These are phyloP conservation scores for Neobulgaria alba DNA, from an alignment of 2,329 filamentous ascomycete genomes.

Conservation along the genomic window DNA sequence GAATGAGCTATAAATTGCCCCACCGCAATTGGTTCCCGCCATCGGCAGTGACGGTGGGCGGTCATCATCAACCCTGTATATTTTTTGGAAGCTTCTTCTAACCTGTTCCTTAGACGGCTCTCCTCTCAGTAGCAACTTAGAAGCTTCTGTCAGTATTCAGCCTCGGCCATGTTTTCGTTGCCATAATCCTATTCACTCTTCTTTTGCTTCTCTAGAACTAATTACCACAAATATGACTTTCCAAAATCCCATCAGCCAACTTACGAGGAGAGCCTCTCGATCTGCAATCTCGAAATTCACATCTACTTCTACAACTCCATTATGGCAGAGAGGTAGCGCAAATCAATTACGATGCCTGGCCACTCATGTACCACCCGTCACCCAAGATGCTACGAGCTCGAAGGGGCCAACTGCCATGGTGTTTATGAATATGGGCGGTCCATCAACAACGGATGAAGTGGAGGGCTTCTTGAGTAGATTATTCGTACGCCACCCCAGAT, in stretches of 20 bases:
- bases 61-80: too few species aligned
- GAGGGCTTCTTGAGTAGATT: conserved; percentile 81
- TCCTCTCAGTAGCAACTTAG: too few species aligned
- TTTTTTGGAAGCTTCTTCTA: too few species aligned
- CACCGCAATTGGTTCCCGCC: too few species aligned
- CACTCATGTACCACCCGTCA: conserved; percentile 65
- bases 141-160: too few species aligned
- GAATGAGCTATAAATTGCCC: too few species aligned
- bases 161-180: too few species aligned
- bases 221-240: conserved; percentile 32
- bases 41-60: too few species aligned
- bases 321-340: conserved; percentile 29
- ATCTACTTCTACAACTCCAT: conserved; percentile 26
- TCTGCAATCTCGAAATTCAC: conserved; percentile 22
- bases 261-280: conserved; percentile 25
- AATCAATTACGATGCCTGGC: conserved; percentile 41
- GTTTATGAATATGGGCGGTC: conserved; percentile 98
- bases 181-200: conserved; percentile 5
- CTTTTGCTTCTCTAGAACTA: neutral
- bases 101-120: too few species aligned
- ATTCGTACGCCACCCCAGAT: conserved; percentile 56
- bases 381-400: conserved; percentile 60
- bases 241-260: conserved; percentile 28
- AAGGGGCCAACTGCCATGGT: conserved; percentile 94
- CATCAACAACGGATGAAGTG: conserved; percentile 80